Evolutionary conservation across 75 land plant species (phyloP).

Genomic region (Cunninghamia lanceolata): DNA sequence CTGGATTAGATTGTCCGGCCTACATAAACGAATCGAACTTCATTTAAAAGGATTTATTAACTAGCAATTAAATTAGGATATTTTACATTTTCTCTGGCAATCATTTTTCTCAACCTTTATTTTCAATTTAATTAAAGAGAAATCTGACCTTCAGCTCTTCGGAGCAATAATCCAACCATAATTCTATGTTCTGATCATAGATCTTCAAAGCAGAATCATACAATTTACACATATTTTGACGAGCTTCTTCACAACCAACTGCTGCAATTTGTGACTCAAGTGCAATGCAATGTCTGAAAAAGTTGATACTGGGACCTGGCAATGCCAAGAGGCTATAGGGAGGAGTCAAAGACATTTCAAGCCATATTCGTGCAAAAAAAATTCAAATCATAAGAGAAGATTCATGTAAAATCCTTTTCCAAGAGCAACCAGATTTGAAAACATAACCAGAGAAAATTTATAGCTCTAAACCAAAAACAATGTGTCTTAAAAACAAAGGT

Average conservation of each 20-base stretch:
- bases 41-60: not conserved
- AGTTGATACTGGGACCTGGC: slow-evolving; percentile 63
- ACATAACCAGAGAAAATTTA: not conserved
- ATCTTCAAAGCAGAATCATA: slow-evolving; percentile 67
- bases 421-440: not conserved
- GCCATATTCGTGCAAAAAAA: not conserved
- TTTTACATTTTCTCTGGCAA: not conserved
- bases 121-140: not conserved
- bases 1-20: slow-evolving; percentile 73
- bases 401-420: not conserved
- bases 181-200: slow-evolving; percentile 49
- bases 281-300: slow-evolving; percentile 69
- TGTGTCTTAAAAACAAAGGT: not conserved
- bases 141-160: slow-evolving; percentile 67
- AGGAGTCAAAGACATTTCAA: not conserved
- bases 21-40: slow-evolving; percentile 17
- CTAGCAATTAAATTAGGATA: not conserved
- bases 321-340: slow-evolving; percentile 62
- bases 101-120: not conserved
- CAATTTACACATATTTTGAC: slow-evolving; percentile 54
- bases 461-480: not conserved
- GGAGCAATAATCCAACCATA: slow-evolving; percentile 78
- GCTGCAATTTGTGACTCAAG: slow-evolving; percentile 63
- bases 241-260: slow-evolving; percentile 54
- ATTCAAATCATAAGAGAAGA: not conserved